Percentiles rank a stretch among this genome's conserved stretches.
phyloP scores from a whole-genome alignment of 768 basidiomycete species.

The Lyophyllum semitale region DNA sequence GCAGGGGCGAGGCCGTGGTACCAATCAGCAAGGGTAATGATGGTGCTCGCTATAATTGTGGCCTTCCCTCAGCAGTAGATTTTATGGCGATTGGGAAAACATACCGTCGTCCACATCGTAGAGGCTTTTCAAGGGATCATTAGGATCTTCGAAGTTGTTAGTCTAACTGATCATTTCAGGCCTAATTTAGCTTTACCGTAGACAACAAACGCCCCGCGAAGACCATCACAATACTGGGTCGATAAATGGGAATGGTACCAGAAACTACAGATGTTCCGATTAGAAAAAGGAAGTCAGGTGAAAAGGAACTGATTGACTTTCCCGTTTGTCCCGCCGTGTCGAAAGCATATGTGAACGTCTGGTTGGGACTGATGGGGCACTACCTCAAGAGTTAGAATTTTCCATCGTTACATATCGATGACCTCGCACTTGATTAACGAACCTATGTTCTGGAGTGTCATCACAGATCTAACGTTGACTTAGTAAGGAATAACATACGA shows the following conservation, averaged over 20 bases:
- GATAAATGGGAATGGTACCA: slow-evolving; percentile 45
- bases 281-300: not conserved
- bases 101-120: slow-evolving; percentile 45
- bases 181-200: slow-evolving; percentile 23
- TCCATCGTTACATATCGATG: not conserved
- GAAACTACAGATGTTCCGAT: slow-evolving; percentile 12
- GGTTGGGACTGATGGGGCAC: slow-evolving; percentile 42
- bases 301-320: slow-evolving; percentile 14
- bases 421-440: slow-evolving; percentile 40
- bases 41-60: slow-evolving; percentile 22
- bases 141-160: slow-evolving; percentile 24
- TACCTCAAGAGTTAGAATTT: not conserved
- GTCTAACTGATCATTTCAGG: not conserved
- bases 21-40: slow-evolving; percentile 40
- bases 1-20: slow-evolving; percentile 37
- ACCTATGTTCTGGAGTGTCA: slow-evolving; percentile 18
- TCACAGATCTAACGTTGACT: not conserved
- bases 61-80: not conserved
- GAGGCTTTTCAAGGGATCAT: slow-evolving; percentile 35
- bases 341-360: slow-evolving; percentile 36
- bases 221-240: slow-evolving; percentile 53
- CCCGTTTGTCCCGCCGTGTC: slow-evolving; percentile 34
- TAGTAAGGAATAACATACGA: slow-evolving; percentile 27
- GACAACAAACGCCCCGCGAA: slow-evolving; percentile 31
- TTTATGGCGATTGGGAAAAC: not conserved